A percentile compares a stretch with the other conserved stretches of the same genome.
Conservation (phyloP, 139 green algal genomes). For the Asterochloris sp. region DNA sequence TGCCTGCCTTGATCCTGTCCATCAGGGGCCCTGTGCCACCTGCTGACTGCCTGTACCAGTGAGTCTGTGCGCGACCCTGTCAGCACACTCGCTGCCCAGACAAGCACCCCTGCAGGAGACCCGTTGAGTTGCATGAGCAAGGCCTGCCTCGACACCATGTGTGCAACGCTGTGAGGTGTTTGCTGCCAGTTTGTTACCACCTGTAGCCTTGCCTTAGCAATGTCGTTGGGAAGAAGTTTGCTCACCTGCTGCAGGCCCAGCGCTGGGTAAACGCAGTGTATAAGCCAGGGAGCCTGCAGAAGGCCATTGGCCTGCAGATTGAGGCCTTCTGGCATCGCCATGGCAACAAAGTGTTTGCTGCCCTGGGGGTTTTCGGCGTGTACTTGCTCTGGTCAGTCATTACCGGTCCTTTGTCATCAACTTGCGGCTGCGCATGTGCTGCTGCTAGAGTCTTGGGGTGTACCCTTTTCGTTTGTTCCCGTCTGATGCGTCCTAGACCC, state of each 20-base stretch:
- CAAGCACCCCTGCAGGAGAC: background rate
- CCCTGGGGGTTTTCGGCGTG: constrained; percentile 15
- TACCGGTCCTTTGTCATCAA: background rate
- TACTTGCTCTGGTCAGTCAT: constrained; percentile 48
- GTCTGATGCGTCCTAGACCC: background rate
- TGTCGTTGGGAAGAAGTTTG: background rate
- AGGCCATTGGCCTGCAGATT: constrained; percentile 47
- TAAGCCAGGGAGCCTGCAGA: constrained; percentile 31
- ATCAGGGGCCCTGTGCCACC: too few species aligned
- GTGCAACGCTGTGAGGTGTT: background rate
- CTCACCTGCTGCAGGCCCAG: constrained; percentile 27
- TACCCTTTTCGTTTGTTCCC: background rate
- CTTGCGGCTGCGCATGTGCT: background rate
- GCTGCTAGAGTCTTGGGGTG: background rate
- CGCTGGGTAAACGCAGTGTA: constrained; percentile 14
- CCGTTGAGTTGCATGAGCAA: background rate
- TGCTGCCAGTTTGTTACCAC: background rate
- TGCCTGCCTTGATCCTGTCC: background rate
- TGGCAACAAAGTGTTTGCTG: constrained; percentile 26
- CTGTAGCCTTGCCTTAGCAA: background rate
- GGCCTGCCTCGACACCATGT: background rate
- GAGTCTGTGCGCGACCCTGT: too few species aligned
- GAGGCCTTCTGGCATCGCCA: constrained; percentile 58
- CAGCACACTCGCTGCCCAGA: too few species aligned
- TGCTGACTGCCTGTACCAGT: too few species aligned